These are phyloP conservation scores for Blastomyces silverae DNA, from an alignment of 2,329 filamentous ascomycete genomes.

Conservation along the genomic window DNA sequence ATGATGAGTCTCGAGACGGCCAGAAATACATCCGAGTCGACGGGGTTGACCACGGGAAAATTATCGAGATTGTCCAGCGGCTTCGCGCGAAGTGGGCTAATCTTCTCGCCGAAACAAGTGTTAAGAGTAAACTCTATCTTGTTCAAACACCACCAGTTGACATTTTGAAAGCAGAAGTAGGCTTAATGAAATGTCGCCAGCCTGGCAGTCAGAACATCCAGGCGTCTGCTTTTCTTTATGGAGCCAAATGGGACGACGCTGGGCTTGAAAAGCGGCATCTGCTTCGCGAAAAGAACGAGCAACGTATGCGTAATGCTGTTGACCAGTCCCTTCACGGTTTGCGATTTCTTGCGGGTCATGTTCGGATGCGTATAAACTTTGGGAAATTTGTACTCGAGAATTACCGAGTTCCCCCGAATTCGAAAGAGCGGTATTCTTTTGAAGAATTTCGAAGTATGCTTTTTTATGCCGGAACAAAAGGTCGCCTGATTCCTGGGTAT, in stretches of 20 bases:
- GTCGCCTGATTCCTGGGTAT: constrained; percentile 36
- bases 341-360: constrained; percentile 30
- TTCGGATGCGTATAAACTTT: constrained; percentile 40
- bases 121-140: constrained; percentile 32
- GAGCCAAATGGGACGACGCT: constrained; percentile 22
- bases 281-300: constrained; percentile 29
- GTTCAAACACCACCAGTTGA: constrained; percentile 27
- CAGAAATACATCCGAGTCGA: constrained; percentile 28
- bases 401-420: constrained; percentile 29
- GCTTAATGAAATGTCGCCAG: constrained; percentile 23
- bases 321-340: constrained; percentile 30
- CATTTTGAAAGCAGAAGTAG: constrained; percentile 25
- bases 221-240: constrained; percentile 24
- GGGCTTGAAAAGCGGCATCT: constrained; percentile 24
- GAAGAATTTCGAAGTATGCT: constrained; percentile 41
- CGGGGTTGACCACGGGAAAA: constrained; percentile 30
- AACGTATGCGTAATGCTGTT: constrained; percentile 28
- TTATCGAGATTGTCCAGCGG: constrained; percentile 33
- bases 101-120: constrained; percentile 26
- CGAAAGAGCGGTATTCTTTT: constrained; percentile 28
- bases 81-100: constrained; percentile 29
- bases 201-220: constrained; percentile 15
- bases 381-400: constrained; percentile 37
- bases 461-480: constrained; percentile 32
- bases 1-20: constrained; percentile 25